Evolutionary conservation across 768 basidiomycete species (phyloP).

Genomic region (Pleurotus salmoneostramineus): DNA sequence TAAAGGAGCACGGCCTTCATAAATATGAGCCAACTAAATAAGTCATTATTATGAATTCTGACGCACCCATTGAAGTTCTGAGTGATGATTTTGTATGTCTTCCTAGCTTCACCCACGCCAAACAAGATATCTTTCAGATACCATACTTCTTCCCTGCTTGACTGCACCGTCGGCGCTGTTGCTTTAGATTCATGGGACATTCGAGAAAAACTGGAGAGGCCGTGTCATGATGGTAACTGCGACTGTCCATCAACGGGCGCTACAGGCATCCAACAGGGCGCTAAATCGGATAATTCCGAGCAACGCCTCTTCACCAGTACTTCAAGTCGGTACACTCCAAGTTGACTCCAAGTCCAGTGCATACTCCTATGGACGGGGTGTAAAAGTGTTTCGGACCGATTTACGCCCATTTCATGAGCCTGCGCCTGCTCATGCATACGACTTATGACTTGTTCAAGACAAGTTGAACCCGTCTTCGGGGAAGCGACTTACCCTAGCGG

Average conservation of each 20-base stretch:
- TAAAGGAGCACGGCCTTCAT: conserved; percentile 82
- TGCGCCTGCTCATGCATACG: too few relatives aligned
- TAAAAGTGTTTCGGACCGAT: too few relatives aligned
- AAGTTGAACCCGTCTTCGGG: too few relatives aligned
- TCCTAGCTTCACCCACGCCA: neutral
- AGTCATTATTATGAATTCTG: neutral
- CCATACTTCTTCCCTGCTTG: conserved; percentile 3
- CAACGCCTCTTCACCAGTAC: too few relatives aligned
- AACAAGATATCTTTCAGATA: conserved; percentile 3
- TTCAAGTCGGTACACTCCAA: too few relatives aligned
- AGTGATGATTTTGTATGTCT: neutral
- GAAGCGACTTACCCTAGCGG: too few relatives aligned
- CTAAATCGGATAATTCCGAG: too few relatives aligned
- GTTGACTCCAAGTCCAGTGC: too few relatives aligned
- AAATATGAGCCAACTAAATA: neutral
- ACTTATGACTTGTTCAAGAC: too few relatives aligned
- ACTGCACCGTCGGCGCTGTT: conserved; percentile 1
- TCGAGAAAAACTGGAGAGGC: neutral
- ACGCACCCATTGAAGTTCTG: conserved; percentile 41
- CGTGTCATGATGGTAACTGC: neutral
- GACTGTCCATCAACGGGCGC: neutral
- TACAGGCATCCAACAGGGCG: too few relatives aligned
- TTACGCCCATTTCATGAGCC: too few relatives aligned
- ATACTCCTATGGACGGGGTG: too few relatives aligned
- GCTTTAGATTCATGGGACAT: neutral